phyloP scores from a whole-genome alignment of 2,329 filamentous ascomycete species.

The Claviceps arundinis region DNA sequence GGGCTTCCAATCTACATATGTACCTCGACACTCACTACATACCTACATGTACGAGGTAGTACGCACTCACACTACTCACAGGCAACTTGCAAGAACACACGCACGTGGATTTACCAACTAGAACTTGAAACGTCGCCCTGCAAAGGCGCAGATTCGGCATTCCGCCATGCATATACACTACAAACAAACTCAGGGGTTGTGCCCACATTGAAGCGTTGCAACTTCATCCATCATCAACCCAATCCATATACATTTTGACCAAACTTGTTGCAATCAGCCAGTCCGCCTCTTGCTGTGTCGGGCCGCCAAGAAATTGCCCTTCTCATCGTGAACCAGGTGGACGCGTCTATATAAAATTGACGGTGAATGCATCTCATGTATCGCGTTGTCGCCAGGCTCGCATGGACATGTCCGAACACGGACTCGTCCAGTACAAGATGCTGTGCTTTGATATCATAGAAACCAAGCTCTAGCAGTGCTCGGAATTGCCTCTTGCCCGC shows the following conservation, averaged over 20 bases:
- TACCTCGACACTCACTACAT: no score
- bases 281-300: not conserved
- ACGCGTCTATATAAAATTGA: constrained; percentile 1
- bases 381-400: not conserved
- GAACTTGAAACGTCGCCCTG: not conserved
- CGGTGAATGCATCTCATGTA: not conserved
- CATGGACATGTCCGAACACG: not conserved
- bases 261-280: not conserved
- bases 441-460: constrained; percentile 1
- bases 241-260: not conserved
- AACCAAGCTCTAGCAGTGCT: constrained; percentile 11
- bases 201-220: not conserved
- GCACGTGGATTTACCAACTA: not conserved
- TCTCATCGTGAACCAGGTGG: not conserved
- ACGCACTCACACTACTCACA: no score
- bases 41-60: no score
- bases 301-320: not conserved
- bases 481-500: constrained; percentile 13
- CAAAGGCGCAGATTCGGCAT: not conserved
- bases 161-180: not conserved
- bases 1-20: no score
- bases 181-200: not conserved
- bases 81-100: not conserved
- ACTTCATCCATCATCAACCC: not conserved
- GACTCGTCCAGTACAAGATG: constrained; percentile 6